A percentile compares a stretch with the other conserved stretches of the same genome.
These are phyloP conservation scores for Asterochloris sp. DNA, from an alignment of 139 green algal species.

Conservation along the genomic window DNA sequence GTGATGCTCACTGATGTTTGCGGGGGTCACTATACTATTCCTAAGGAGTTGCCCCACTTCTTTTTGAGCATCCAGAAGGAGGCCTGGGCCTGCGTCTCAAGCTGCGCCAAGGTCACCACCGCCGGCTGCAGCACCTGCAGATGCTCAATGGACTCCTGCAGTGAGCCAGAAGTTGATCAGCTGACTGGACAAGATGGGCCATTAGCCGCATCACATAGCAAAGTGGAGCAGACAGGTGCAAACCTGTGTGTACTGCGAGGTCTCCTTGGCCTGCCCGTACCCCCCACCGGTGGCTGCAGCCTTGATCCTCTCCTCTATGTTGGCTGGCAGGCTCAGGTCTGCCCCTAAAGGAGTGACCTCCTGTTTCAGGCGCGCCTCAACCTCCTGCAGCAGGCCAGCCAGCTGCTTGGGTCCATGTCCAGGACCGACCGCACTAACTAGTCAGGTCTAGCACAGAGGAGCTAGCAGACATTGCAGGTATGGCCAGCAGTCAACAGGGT, in stretches of 20 bases:
- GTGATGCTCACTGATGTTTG: too few species aligned
- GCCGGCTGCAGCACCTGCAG: constrained; percentile 46
- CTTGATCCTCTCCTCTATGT: constrained; percentile 30
- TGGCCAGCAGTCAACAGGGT: too few species aligned
- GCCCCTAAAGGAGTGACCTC: constrained; percentile 38
- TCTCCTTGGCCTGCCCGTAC: constrained; percentile 6
- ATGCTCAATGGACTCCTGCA: constrained; percentile 28
- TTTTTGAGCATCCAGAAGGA: constrained; percentile 61
- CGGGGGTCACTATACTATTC: too few species aligned
- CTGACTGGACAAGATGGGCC: background rate
- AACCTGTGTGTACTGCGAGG: constrained; percentile 2
- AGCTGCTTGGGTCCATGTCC: too few species aligned
- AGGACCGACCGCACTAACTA: too few species aligned
- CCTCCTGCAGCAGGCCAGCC: constrained; percentile 34
- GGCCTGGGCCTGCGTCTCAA: constrained; percentile 63
- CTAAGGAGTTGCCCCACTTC: background rate
- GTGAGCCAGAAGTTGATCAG: background rate
- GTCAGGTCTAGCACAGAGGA: too few species aligned
- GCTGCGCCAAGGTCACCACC: constrained; percentile 50
- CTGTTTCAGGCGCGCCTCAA: constrained; percentile 58
- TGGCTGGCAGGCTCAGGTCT: constrained; percentile 59
- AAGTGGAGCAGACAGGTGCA: background rate
- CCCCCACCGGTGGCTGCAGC: background rate
- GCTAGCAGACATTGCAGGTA: too few species aligned
- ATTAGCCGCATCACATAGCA: background rate